These are phyloP conservation scores for bread wheat (Triticum aestivum) DNA, from an alignment of 176 grass and related monocot species.

Conservation along the genomic window IWGSC_CS_RefSeq_v2.1 NC_057808.1:450204373-450204872, in stretches of 20 bases:
- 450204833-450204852: not conserved
- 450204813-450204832: not conserved
- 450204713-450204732: not conserved
- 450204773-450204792: not conserved
- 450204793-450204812: not conserved
- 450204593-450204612: constrained; percentile 3
- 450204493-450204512: constrained; percentile 77
- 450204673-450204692: constrained; percentile 2
- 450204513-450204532: constrained; percentile 28
- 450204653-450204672: not conserved
- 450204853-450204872: not conserved
- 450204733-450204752: not conserved
- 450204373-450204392: constrained; percentile 6
- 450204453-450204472: constrained; percentile 30
- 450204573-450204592: constrained; percentile 17
- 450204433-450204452: constrained; percentile 10
- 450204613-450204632: not conserved
- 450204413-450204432: constrained; percentile 33
- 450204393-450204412: constrained; percentile 23
- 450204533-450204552: constrained; percentile 19
- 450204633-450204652: constrained; percentile 1
- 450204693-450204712: not conserved
- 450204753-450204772: not conserved
- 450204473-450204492: constrained; percentile 39
- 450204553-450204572: constrained; percentile 41